Base-by-base conservation (phyloP, 495 filamentous ascomycete genomes). In the Bacidia gigantensis region DNA sequence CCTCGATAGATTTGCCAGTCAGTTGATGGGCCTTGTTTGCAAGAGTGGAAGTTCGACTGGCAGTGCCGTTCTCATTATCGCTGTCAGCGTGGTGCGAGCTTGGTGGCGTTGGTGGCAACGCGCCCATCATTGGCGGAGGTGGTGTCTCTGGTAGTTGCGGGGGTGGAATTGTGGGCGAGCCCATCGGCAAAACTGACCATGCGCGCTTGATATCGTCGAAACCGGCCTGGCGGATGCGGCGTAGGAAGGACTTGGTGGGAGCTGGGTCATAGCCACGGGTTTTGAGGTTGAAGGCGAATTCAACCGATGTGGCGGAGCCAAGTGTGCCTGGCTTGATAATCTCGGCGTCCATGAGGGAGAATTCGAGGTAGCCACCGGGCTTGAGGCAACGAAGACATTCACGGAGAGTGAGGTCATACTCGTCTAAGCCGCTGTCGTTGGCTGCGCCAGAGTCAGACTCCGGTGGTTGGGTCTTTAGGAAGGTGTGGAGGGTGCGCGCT, bases 301-400 rank as follows among this genome's bases (percentile, higher is more conserved):
- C 87, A 32, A 89, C 84, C 21, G 80, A 81, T 54, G 88, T 79
- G n/a, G 87, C 85, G 44, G 82, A 76, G 21, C 79, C 86, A 44
- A 80, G 70, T 0, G 84, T 78, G 0, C 89, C 89, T 1, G 87
- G 82, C 51, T 85, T 87, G 38, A 90, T 79, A 60, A 96, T 78
- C 58, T 92, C 87, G 0, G 87, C 81, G 65, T 98, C 92, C 59
- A 97, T 75, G 5, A 96, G 68, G 51, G 77, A 78, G 72, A 87
- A 98, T 61, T 98, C 90, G 55, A 98, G 71, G 65, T 87, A 87
- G 12, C 92, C 92, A 46, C 89, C 90, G 0, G 89, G 92, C 67
- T 90, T 92, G 60, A 98, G 79, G 51, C 87, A 82, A 50, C 92
- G 89, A 64, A 85, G 77, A 66, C 87, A 93, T 67, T 98, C 92